A percentile compares a stretch with the other conserved stretches of the same genome.
Evolutionary conservation across 139 green algal genomes (phyloP).

Genomic region (Zygnema circumcarinatum): DNA sequence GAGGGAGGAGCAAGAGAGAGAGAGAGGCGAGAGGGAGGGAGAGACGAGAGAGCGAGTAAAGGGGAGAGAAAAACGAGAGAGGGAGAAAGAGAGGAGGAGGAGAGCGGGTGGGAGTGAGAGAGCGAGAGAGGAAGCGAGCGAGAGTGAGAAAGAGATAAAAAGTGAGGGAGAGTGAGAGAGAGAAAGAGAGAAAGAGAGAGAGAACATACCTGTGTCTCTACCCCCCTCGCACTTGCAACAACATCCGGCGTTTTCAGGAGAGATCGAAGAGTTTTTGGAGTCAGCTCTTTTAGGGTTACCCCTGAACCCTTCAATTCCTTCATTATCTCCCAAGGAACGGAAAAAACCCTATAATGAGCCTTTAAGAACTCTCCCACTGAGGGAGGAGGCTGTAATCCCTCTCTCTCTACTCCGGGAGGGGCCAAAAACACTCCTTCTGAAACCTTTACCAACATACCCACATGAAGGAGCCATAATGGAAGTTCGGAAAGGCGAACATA

Average conservation of each 20-base stretch:
- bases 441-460: constrained; percentile 62
- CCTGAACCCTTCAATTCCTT: constrained; percentile 67
- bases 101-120: neutral
- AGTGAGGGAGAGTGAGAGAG: neutral
- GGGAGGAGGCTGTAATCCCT: constrained; percentile 13
- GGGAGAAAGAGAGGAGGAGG: neutral
- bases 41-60: neutral
- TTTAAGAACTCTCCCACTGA: constrained; percentile 39
- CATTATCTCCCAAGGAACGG: constrained; percentile 4
- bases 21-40: neutral
- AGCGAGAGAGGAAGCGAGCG: neutral
- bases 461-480: constrained; percentile 70
- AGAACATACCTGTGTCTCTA: constrained; percentile 24
- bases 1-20: neutral
- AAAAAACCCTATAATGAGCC: constrained; percentile 52
- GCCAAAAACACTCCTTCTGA: constrained; percentile 73
- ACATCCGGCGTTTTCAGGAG: constrained; percentile 57
- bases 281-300: constrained; percentile 64
- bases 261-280: constrained; percentile 63
- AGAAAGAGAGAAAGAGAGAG: neutral
- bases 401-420: constrained; percentile 12
- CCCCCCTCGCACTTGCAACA: neutral
- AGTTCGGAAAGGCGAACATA: constrained; percentile 62
- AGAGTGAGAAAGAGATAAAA: too few relatives aligned
- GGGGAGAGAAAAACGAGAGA: neutral